phyloP scores from a whole-genome alignment of 2,329 filamentous ascomycete species.

The Chrysosporium queenslandicum region DNA sequence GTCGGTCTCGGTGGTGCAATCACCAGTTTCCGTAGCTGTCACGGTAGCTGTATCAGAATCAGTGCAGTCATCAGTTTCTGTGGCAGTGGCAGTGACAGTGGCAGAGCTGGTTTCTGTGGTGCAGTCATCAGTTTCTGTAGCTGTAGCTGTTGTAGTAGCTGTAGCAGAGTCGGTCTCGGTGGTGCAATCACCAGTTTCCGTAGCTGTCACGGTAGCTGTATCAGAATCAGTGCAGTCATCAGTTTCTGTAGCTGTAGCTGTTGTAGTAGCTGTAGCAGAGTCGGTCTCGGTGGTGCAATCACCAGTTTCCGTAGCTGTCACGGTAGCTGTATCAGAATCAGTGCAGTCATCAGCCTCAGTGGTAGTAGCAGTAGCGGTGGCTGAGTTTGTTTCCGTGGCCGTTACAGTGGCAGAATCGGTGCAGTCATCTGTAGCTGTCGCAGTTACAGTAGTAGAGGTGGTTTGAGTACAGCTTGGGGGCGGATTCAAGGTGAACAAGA shows the following conservation, averaged over 20 bases:
- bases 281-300: too few species aligned
- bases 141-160: not conserved
- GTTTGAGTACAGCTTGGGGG: not conserved
- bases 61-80: not conserved
- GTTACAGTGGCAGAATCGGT: not conserved
- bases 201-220: not conserved
- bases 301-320: not conserved
- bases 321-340: not conserved
- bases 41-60: not conserved
- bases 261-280: not conserved
- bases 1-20: too few species aligned
- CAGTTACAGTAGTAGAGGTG: not conserved
- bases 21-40: not conserved
- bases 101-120: too few species aligned
- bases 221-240: too few species aligned
- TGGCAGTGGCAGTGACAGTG: not conserved
- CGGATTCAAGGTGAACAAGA: not conserved
- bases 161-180: too few species aligned
- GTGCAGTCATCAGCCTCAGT: too few species aligned
- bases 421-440: not conserved
- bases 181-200: not conserved
- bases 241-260: not conserved
- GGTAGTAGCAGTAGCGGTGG: too few species aligned
- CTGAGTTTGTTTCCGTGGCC: too few species aligned
- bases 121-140: not conserved